phyloP scores from a whole-genome alignment of 352 stramenopile genomes.

The Pythium aphanidermatum region DNA sequence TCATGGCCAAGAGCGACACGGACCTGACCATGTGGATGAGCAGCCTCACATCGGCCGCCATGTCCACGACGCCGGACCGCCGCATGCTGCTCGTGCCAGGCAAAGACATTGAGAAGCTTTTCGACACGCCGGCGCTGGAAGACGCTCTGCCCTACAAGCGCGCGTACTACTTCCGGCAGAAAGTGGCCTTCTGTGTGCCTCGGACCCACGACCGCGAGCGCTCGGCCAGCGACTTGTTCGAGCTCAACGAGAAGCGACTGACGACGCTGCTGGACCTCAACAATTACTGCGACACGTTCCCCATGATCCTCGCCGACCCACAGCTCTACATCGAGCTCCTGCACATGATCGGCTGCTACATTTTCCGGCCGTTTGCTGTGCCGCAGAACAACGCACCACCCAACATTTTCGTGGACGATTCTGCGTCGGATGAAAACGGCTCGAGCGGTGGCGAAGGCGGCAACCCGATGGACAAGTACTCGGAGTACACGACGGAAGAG shows the following conservation, averaged over 20 bases:
- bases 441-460: slow-evolving; percentile 29
- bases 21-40: slow-evolving; percentile 84
- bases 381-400: slow-evolving; percentile 43
- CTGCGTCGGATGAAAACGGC: slow-evolving; percentile 42
- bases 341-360: slow-evolving; percentile 72
- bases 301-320: slow-evolving; percentile 73
- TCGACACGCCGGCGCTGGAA: slow-evolving; percentile 72
- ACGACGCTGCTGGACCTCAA: slow-evolving; percentile 82
- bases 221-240: slow-evolving; percentile 57
- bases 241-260: slow-evolving; percentile 78
- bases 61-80: slow-evolving; percentile 62
- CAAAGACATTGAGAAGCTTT: slow-evolving; percentile 56
- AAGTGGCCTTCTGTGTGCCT: slow-evolving; percentile 75
- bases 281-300: slow-evolving; percentile 80
- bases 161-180: slow-evolving; percentile 80
- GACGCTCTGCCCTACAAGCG: slow-evolving; percentile 79
- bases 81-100: slow-evolving; percentile 56
- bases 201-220: slow-evolving; percentile 40
- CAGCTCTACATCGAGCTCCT: slow-evolving; percentile 79
- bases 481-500: slow-evolving; percentile 77
- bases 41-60: slow-evolving; percentile 72
- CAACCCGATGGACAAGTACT: slow-evolving; percentile 82
- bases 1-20: slow-evolving; percentile 83
- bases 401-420: slow-evolving; percentile 84
- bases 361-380: slow-evolving; percentile 71